Conservation (phyloP, 2,329 filamentous ascomycete genomes). For the Rasamsonia emersonii region DNA sequence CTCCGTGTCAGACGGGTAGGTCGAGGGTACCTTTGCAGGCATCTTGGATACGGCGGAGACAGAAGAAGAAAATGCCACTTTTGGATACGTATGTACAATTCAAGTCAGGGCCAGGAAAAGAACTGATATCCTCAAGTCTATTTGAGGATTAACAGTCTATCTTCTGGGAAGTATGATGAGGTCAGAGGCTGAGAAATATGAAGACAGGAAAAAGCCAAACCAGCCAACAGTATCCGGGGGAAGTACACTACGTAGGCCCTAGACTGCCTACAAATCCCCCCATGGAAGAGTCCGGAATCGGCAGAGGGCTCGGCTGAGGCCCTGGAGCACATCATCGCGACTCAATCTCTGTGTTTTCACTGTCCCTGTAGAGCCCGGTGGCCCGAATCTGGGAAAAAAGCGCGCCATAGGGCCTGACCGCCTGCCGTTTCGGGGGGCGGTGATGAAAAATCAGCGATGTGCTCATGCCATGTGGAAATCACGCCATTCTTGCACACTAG, state of each 20-base stretch:
- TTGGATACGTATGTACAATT: not conserved
- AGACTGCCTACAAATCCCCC: not conserved
- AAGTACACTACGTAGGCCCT: not conserved
- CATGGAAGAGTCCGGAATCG: not conserved
- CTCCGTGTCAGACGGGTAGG: constrained; percentile 29
- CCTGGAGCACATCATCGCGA: constrained; percentile 6
- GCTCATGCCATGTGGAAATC: constrained; percentile 25
- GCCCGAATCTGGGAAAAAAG: constrained; percentile 7
- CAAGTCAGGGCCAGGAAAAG: constrained; percentile 6
- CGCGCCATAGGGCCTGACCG: constrained; percentile 13
- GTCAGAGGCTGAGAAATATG: too few species aligned
- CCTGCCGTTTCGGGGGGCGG: constrained; percentile 15
- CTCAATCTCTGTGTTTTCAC: constrained; percentile 2
- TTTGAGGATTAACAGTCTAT: constrained; percentile 1
- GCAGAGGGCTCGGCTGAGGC: not conserved
- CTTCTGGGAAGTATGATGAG: too few species aligned
- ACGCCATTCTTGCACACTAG: constrained; percentile 30
- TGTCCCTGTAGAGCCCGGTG: not conserved
- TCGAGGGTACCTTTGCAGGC: constrained; percentile 29
- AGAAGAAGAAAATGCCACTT: too few species aligned
- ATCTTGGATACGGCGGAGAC: constrained; percentile 26
- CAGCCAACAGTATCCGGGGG: too few species aligned
- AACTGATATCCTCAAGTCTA: too few species aligned
- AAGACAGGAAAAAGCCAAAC: too few species aligned
- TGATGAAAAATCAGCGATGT: constrained; percentile 22